Evolutionary conservation across 2,329 filamentous ascomycete species (phyloP).

Genomic region (Epichloe baconii): DNA sequence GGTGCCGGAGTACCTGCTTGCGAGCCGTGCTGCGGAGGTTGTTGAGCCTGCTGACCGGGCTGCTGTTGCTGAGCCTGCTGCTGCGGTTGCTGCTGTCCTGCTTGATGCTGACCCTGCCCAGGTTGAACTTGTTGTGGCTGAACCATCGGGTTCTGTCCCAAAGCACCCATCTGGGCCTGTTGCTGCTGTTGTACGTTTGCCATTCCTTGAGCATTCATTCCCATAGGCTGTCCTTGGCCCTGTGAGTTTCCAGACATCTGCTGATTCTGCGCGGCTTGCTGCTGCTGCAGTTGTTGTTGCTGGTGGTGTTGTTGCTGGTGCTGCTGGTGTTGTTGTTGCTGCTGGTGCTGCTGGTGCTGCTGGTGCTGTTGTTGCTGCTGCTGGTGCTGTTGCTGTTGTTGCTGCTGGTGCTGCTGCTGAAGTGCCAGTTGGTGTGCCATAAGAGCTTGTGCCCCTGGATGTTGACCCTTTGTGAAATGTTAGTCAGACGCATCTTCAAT

Average conservation of each 20-base stretch:
- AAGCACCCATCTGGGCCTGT: constrained; percentile 8
- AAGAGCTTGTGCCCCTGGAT: too few relatives aligned
- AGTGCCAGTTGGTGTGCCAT: too few relatives aligned
- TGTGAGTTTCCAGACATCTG: constrained; percentile 28
- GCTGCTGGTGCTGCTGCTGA: constrained; percentile 19
- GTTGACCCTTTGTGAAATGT: too few relatives aligned
- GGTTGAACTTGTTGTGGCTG: constrained; percentile 11
- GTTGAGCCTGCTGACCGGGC: constrained; percentile 34
- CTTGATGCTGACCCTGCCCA: constrained; percentile 14
- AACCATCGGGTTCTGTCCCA: constrained; percentile 8
- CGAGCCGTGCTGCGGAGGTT: constrained; percentile 16
- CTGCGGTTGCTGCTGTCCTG: constrained; percentile 29
- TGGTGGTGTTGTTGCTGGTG: constrained; percentile 27
- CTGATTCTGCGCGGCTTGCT: constrained; percentile 23
- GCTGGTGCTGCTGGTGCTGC: constrained; percentile 29
- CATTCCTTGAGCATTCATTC: constrained; percentile 34
- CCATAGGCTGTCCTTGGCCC: constrained; percentile 28
- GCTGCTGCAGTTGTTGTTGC: constrained; percentile 19
- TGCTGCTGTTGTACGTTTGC: constrained; percentile 23
- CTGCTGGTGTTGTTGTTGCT: constrained; percentile 13
- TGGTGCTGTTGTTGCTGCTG: constrained; percentile 21
- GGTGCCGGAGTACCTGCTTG: constrained; percentile 7
- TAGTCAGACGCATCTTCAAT: too few relatives aligned
- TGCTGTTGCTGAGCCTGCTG: constrained; percentile 30
- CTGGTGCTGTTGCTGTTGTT: constrained; percentile 18